A percentile compares a stretch with the other conserved stretches of the same genome.
These are phyloP conservation scores for Bertia moriformis DNA, from an alignment of 2,329 filamentous ascomycete species.

Conservation along the genomic window DNA sequence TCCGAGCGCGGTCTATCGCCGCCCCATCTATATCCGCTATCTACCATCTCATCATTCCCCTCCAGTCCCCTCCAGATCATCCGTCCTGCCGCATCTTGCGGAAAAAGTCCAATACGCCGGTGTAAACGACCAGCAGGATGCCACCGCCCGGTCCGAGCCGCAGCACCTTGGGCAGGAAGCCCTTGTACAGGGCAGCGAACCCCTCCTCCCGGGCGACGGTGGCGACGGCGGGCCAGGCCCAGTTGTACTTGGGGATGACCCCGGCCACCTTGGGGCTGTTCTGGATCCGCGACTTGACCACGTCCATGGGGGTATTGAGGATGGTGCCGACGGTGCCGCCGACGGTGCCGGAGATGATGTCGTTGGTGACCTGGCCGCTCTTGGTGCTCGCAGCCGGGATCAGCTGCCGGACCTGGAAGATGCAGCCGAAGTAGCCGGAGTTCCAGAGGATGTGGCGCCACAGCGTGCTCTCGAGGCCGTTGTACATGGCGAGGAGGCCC, in stretches of 20 bases:
- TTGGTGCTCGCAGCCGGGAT: slow-evolving; percentile 73
- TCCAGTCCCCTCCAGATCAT: no score
- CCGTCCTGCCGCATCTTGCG: slow-evolving; percentile 24
- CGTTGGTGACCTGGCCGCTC: slow-evolving; percentile 68
- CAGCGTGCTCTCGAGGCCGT: slow-evolving; percentile 88
- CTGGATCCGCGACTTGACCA: slow-evolving; percentile 96
- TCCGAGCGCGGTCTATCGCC: no score
- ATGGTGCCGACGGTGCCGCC: slow-evolving; percentile 86
- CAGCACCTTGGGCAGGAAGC: slow-evolving; percentile 89
- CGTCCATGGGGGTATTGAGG: slow-evolving; percentile 89
- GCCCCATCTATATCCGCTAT: no score
- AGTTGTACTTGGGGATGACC: slow-evolving; percentile 85
- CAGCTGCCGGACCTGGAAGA: slow-evolving; percentile 84
- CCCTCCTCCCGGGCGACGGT: slow-evolving; percentile 90
- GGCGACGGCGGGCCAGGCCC: slow-evolving; percentile 77
- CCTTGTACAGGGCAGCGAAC: slow-evolving; percentile 85
- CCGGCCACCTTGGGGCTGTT: slow-evolving; percentile 79
- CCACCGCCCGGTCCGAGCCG: slow-evolving; percentile 49
- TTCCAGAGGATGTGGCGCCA: slow-evolving; percentile 83
- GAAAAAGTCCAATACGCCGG: slow-evolving; percentile 58
- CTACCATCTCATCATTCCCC: no score
- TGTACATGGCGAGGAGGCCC: slow-evolving; percentile 79
- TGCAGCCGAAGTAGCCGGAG: slow-evolving; percentile 91
- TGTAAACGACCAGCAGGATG: slow-evolving; percentile 45
- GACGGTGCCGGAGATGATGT: slow-evolving; percentile 71